Evolutionary conservation across 306 rosid species (phyloP).

Genomic region (Quercus aquifolioides): DNA sequence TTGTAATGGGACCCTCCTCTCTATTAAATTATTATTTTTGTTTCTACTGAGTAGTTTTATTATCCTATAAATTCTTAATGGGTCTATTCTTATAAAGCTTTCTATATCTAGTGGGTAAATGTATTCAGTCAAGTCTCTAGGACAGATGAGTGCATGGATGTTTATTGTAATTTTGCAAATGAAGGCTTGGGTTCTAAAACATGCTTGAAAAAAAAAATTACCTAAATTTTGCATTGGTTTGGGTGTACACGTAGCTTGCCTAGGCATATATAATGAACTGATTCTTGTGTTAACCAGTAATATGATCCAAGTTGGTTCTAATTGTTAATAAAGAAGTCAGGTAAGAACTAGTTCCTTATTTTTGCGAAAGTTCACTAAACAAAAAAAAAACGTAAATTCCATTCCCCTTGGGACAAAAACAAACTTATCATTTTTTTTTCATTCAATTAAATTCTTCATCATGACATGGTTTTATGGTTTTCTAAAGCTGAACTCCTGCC

Average conservation of each 20-base stretch:
- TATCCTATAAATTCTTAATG: too few species aligned
- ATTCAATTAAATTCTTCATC: background rate
- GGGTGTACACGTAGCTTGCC: background rate
- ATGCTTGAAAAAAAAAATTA: background rate
- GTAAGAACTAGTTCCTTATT: background rate
- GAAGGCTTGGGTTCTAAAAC: background rate
- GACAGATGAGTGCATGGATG: too few species aligned
- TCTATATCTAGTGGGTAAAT: too few species aligned
- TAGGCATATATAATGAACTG: background rate
- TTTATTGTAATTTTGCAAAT: background rate
- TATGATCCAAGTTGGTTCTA: background rate
- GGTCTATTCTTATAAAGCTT: too few species aligned
- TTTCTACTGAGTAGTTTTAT: too few species aligned
- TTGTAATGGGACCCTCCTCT: too few species aligned
- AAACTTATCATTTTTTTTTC: background rate
- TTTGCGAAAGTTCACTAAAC: background rate
- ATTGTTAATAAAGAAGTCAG: background rate
- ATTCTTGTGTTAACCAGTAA: background rate
- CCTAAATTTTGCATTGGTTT: background rate
- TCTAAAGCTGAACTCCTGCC: background rate
- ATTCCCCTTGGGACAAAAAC: too few species aligned
- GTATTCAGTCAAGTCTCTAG: too few species aligned
- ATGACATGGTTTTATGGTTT: background rate
- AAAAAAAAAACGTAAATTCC: background rate
- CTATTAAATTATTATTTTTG: too few species aligned